phyloP scores from a whole-genome alignment of 192 early-diverging fungal species.

The Podila clonocystis region DNA sequence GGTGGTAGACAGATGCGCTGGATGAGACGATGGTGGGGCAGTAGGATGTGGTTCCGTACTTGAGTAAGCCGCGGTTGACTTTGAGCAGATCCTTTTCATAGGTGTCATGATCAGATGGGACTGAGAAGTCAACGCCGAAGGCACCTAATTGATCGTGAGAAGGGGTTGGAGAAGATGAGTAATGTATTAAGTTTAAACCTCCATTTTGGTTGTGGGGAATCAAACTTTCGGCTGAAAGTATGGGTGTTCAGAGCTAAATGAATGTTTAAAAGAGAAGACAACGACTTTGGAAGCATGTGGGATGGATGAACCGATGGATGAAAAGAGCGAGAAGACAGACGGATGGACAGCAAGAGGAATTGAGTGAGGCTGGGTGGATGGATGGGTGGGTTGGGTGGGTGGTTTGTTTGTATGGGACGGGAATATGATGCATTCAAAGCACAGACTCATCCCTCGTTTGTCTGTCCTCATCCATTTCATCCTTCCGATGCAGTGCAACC shows the following conservation, averaged over 20 bases:
- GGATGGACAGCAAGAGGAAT: neutral
- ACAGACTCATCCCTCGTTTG: too few relatives aligned
- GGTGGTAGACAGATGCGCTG: constrained; percentile 72
- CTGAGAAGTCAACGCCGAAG: constrained; percentile 82
- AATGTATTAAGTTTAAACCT: neutral
- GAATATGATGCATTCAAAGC: neutral
- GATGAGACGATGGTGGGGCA: constrained; percentile 86
- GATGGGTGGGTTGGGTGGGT: neutral
- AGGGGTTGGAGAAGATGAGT: neutral
- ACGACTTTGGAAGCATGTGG: neutral
- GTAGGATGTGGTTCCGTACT: constrained; percentile 83
- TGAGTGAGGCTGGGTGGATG: neutral
- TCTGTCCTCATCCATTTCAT: too few relatives aligned
- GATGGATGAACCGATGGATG: neutral
- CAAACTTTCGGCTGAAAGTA: neutral
- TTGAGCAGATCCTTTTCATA: constrained; percentile 69
- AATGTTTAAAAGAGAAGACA: neutral
- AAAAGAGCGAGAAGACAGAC: neutral
- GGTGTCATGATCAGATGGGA: constrained; percentile 63
- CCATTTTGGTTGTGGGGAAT: neutral
- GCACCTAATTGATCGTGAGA: constrained; percentile 49
- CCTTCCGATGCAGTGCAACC: too few relatives aligned
- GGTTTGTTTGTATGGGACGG: neutral
- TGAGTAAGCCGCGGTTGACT: constrained; percentile 78
- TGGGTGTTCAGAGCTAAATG: neutral